Evolutionary conservation across 2,329 filamentous ascomycete genomes (phyloP), one percentile per base, ranked within the genome.

Genomic region (Knufia petricola): DNA sequence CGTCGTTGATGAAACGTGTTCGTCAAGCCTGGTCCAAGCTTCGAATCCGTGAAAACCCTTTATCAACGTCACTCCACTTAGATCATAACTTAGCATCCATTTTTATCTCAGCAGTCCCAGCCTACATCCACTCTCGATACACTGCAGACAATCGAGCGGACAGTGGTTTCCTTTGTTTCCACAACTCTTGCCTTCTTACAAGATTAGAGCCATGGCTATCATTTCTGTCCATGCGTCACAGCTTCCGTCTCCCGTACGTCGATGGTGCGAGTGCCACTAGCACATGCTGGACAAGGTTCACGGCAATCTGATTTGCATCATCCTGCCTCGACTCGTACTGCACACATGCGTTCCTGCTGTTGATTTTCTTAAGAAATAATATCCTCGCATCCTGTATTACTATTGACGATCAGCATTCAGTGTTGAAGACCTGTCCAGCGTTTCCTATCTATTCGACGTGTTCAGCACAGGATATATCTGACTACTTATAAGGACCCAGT

Each of bases 1-100:
- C 20, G 23, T 19, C 21, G 7, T 26, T 28, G 21, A 9, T 8
- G 30, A 28, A 43, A 43, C 40, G 40, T 43, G 40, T 30, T 9
- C 17, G 21, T n/a, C 20, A 30, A 23, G 40, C 9, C n/a, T n/a
- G n/a, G n/a, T n/a, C 24, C 40, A 9, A 31, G 13, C 21, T 19
- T 26, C 7, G 21, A 43, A 43, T 12, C 21, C 21, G 9, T 15
- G 17, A 7, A 7, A 7, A 20, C 30, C 30, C 20, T 43, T 43
- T 43, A 43, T 43, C 40, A 30, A 43, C 40, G 12, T 28, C 40
- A 43, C 40, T 43, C 40, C 40, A 43, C 40, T n/a, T n/a, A n/a
- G n/a, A n/a, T n/a, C n/a, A n/a, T n/a, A n/a, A n/a, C n/a, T n/a
- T 8, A n/a, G 24, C 7, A 19, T 15, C 21, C 40, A 43, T 7